Base-by-base conservation (phyloP, 176 grass and related monocot species). In the Tuctoria greenei region DNA sequence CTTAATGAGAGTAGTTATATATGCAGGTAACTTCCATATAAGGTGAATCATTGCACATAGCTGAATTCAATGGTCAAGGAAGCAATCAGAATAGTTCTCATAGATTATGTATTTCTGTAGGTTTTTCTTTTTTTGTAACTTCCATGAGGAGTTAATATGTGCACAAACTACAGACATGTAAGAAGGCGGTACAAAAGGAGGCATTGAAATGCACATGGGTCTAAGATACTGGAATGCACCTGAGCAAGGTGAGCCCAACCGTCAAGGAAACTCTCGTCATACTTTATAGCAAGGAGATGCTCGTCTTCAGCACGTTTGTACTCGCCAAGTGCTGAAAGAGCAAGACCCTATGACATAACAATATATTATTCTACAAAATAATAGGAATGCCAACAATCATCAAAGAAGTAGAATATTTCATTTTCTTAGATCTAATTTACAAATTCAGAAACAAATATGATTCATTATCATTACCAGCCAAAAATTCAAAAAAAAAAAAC, bases 181-280 rank as follows among this genome's bases (percentile, higher is more conserved):
- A 77, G 14, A 38, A 26, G 15, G 67, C 27, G 63, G 51, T 67
- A 89, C 7, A 55, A 26, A 37, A 69, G 4, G 64, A 60, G 7
- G 35, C 36, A 85, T 62, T 55, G 54, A 81, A 73, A 78, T 79
- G 63, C 20, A 54, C 28, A 73, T 8, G 66, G 76, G 26, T 74
- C 23, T 49, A 43, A 85, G 54, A 52, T 60, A 79, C 59, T 13
- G 36, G 78, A 65, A 89, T 72, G 51, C 37, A 98, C 95, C 95
- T 99, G 95, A 54, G 87, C 90, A 84, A 99, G 95, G 80, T 99
- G 91, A 71, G 82, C 89, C 95, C 95, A 99, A 54, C 88, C 86
- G 47, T 99, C 91, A 63, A 99, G 78, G 61, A 99, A 99, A 84
- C 55, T 88, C 86, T 92, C 64, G 39, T 99, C 95, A 46, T 88